These are phyloP conservation scores for Candida ponderosae DNA, from an alignment of 805 yeast species.

Conservation along the genomic window DNA sequence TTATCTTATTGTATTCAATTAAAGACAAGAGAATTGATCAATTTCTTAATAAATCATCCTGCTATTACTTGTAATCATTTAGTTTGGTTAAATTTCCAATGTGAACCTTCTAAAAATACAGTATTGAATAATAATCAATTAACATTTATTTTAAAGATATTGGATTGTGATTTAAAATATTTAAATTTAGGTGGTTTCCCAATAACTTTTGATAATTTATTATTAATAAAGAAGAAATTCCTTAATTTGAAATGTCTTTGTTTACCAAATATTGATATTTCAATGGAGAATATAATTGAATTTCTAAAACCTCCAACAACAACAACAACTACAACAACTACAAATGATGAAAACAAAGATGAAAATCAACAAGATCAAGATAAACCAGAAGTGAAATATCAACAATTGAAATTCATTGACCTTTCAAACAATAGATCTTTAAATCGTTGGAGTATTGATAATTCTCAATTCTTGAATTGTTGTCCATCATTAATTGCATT, in stretches of 20 bases:
- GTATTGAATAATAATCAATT: slow-evolving; percentile 47
- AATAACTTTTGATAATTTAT: slow-evolving; percentile 28
- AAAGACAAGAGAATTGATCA: slow-evolving; percentile 63
- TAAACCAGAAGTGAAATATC: slow-evolving; percentile 8
- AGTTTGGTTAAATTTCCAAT: slow-evolving; percentile 61
- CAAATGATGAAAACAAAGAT: slow-evolving; percentile 12
- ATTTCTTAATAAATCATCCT: slow-evolving; percentile 67
- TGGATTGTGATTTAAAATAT: slow-evolving; percentile 33
- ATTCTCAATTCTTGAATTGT: slow-evolving; percentile 33
- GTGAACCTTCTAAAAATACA: slow-evolving; percentile 54
- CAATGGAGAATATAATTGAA: slow-evolving; percentile 24
- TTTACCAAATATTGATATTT: slow-evolving; percentile 26
- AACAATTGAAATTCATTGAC: slow-evolving; percentile 50
- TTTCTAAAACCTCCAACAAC: slow-evolving; percentile 21
- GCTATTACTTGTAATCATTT: slow-evolving; percentile 41
- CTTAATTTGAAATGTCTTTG: slow-evolving; percentile 27
- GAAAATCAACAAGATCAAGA: not conserved
- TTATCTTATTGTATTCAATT: slow-evolving; percentile 57
- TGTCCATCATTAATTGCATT: slow-evolving; percentile 48
- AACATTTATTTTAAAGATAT: slow-evolving; percentile 33
- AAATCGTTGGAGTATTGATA: slow-evolving; percentile 52
- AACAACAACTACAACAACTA: slow-evolving; percentile 22
- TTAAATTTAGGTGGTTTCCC: slow-evolving; percentile 65
- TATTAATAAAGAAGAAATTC: slow-evolving; percentile 31
- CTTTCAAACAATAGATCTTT: slow-evolving; percentile 55